Evolutionary conservation across 805 yeast genomes (phyloP).

Genomic region (Pichia manshurica): DNA sequence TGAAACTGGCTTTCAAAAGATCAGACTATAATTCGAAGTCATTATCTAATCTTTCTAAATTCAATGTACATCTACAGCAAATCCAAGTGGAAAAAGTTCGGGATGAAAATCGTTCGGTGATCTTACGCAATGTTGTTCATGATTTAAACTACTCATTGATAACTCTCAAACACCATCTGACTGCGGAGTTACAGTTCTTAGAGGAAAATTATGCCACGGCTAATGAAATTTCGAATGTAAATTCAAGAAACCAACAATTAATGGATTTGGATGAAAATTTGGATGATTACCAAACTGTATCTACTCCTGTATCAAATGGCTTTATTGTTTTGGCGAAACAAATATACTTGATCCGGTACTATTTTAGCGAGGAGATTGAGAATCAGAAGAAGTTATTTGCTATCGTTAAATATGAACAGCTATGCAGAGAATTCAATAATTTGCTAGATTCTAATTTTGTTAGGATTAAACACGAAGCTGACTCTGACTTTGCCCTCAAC

Average conservation of each 20-base stretch:
- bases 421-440: constrained; percentile 17
- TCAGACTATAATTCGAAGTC: constrained; percentile 24
- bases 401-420: constrained; percentile 15
- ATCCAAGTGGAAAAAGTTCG: constrained; percentile 12
- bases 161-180: constrained; percentile 11
- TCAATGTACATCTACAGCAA: constrained; percentile 12
- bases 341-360: constrained; percentile 21
- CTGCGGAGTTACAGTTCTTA: neutral
- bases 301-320: constrained; percentile 15
- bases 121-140: constrained; percentile 25
- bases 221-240: neutral
- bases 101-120: constrained; percentile 14
- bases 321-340: constrained; percentile 24
- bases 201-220: neutral
- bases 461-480: constrained; percentile 24
- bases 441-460: constrained; percentile 20
- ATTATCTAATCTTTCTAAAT: constrained; percentile 20
- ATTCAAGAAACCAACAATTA: neutral
- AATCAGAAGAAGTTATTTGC: constrained; percentile 11
- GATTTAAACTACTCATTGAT: constrained; percentile 22
- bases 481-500: constrained; percentile 25
- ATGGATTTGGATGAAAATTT: constrained; percentile 6
- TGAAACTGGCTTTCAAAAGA: constrained; percentile 26
- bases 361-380: constrained; percentile 19
- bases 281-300: constrained; percentile 6